Base-by-base conservation (phyloP, 768 basidiomycete species). In the Leccinellum albellum region DNA sequence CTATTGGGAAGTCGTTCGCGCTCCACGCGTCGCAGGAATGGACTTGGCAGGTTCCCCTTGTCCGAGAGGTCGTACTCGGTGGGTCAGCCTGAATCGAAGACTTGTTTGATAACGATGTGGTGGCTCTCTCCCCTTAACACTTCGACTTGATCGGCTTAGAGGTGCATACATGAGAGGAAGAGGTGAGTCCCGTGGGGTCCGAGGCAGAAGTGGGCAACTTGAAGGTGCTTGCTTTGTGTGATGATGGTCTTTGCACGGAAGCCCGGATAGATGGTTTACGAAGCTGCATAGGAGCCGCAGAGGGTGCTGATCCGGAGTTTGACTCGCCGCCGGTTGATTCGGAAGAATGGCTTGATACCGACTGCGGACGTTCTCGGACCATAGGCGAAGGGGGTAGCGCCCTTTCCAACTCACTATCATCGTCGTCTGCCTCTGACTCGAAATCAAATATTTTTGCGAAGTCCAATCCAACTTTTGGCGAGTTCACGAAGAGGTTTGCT, bases 21-120 rank as follows among this genome's bases (percentile, higher is more conserved):
- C 29, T 84, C 83, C 5, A 58, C 71, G 50, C 82, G 77, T 66
- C 87, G 88, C 44, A 93, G 67, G 72, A 93, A 93, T 6, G 91
- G 91, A 66, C 88, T 90, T 0, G 91, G 91, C 0, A 93, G 78
- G 68, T 91, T 92, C 69, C 91, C 90, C 67, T 91, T 90, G 66
- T 93, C 89, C 1, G 77, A 76, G 10, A 87, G 63, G 68, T 91
- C 85, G 63, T 91, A 93, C 56, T 79, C 74, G 4, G 83, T 76
- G 4, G 79, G 70, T 0, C 48, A 53, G 1, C 28, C 3, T 62
- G 57, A 3, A 53, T 60, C 7, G 69, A 62, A n/a, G 44, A 44
- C 17, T 72, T 70, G 7, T 33, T 48, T 4, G 58, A 58, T 26
- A 50, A 51, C n/a, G 51, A 50, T 6, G 17, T 2, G 26, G 28